A percentile compares a stretch with the other conserved stretches of the same genome.
phyloP scores from a whole-genome alignment of 805 yeast species.

The Starmerella stigmatis region DNA sequence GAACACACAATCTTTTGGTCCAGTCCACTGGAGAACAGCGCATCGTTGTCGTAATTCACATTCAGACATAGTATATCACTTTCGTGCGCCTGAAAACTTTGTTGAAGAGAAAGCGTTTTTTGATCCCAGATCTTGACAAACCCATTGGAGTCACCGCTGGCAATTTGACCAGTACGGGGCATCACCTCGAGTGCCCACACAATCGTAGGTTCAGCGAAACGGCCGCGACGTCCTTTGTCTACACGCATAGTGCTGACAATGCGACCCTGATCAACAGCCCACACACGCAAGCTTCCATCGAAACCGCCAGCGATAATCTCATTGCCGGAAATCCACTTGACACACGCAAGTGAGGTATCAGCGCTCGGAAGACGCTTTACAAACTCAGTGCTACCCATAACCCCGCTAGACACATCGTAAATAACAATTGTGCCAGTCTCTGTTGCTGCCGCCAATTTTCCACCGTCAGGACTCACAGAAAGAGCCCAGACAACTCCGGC shows the following conservation, averaged over 20 bases:
- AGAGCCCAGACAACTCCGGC: constrained; percentile 92
- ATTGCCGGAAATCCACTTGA: constrained; percentile 63
- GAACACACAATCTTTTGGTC: constrained; percentile 82
- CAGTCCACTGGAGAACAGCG: constrained; percentile 79
- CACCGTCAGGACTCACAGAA: constrained; percentile 50
- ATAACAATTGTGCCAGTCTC: constrained; percentile 88
- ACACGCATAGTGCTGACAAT: constrained; percentile 80
- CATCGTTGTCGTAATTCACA: constrained; percentile 36
- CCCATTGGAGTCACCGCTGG: constrained; percentile 96
- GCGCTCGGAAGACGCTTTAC: constrained; percentile 50
- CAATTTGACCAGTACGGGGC: constrained; percentile 55
- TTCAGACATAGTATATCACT: constrained; percentile 77
- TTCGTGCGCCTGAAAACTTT: constrained; percentile 73
- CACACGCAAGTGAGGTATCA: constrained; percentile 64
- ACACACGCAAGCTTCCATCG: constrained; percentile 80
- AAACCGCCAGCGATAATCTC: constrained; percentile 86
- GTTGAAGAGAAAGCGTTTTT: constrained; percentile 61
- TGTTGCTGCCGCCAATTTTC: constrained; percentile 77
- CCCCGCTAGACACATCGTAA: constrained; percentile 53
- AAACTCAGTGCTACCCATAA: constrained; percentile 78
- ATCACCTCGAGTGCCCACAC: constrained; percentile 77
- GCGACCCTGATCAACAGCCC: constrained; percentile 57
- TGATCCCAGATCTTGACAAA: constrained; percentile 87
- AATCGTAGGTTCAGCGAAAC: constrained; percentile 48
- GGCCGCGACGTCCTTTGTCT: constrained; percentile 61